Base-by-base conservation (phyloP, 2,329 filamentous ascomycete species). In the Colletotrichum caudatum region DNA sequence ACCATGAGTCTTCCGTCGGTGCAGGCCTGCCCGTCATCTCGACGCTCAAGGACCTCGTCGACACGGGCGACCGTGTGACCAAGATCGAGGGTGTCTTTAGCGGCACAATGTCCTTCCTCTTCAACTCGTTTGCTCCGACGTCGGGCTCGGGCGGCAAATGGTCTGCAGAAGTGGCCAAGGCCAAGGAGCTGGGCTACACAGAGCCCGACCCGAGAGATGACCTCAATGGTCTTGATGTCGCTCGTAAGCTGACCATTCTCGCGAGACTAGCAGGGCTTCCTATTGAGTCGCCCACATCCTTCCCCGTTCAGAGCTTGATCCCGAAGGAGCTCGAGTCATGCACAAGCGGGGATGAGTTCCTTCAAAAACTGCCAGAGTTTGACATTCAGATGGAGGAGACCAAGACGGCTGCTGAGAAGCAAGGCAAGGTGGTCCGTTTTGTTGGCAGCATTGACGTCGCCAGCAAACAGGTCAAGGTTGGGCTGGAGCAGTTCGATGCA, bases 21-120 rank as follows among this genome's bases (percentile, higher is more conserved):
- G 96, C 96, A 12, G 96, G 96, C 5, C 88, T 99, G 61, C 96
- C 96, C 6, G 92, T 98, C 71, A 93, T 99, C 76, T 97, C 94
- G 51, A 98, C 96, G 0, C 85, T 99, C 74, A 95, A 94, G 79
- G 96, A 99, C 77, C 88, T 99, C n/a, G 89, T 98, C 33, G 92
- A 95, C 74, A 99, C 96, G 1, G 96, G 96, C 53, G 96, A 99
- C 79, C 88, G 94, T 80, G 92, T 99, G 6, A 94, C 89, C 66
- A 95, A 92, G 83, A 97, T 99, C 76, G 95, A 98, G 84, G 96
- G 96, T 75, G 95, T 99, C 63, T 98, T 99, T 84, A 97, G 94
- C 73, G 96, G 96, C 74, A 99, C 96, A 66, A 95, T 99, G 90
- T 97, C 93, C 50, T 99, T 98, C 87, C 87, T 99, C 51, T 98